phyloP scores from a whole-genome alignment of 2,329 filamentous ascomycete species.

The Aspergillus pseudoglaucus region DNA sequence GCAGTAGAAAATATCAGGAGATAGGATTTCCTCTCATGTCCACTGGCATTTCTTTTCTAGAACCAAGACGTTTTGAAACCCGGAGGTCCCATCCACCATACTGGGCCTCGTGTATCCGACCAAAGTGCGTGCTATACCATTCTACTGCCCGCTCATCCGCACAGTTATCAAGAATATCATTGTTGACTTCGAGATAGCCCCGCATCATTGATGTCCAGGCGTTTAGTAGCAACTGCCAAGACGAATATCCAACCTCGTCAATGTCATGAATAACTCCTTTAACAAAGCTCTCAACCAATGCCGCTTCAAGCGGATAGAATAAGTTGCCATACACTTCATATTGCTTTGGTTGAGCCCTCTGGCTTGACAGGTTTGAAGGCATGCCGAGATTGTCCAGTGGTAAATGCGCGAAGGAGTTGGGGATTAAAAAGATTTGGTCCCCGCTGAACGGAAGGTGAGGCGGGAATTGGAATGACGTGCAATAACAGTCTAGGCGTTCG shows the following conservation, averaged over 20 bases:
- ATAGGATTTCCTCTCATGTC: conserved; percentile 17
- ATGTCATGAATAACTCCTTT: conserved; percentile 18
- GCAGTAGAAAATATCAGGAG: neutral
- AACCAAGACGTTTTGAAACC: conserved; percentile 19
- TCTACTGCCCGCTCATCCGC: conserved; percentile 16
- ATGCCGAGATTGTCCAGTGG: conserved; percentile 2
- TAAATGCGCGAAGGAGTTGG: conserved; percentile 7
- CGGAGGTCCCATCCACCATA: conserved; percentile 15
- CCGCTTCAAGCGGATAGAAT: conserved; percentile 6
- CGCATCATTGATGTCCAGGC: conserved; percentile 18
- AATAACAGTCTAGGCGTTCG: conserved; percentile 5
- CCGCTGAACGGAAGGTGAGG: conserved; percentile 1
- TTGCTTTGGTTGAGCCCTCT: conserved; percentile 1
- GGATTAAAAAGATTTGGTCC: conserved; percentile 4
- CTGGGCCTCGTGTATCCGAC: conserved; percentile 17
- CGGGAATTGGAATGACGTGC: conserved; percentile 5
- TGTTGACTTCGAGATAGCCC: conserved; percentile 20
- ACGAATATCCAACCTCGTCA: conserved; percentile 8
- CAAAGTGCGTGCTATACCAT: conserved; percentile 22
- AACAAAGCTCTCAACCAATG: conserved; percentile 5
- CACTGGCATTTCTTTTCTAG: conserved; percentile 17
- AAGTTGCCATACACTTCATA: conserved; percentile 7
- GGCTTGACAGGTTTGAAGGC: conserved; percentile 1
- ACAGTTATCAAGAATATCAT: conserved; percentile 19
- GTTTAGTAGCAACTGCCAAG: conserved; percentile 13